Evolutionary conservation across 768 basidiomycete genomes (phyloP).

Genomic region (Russula griseocarnosa): DNA sequence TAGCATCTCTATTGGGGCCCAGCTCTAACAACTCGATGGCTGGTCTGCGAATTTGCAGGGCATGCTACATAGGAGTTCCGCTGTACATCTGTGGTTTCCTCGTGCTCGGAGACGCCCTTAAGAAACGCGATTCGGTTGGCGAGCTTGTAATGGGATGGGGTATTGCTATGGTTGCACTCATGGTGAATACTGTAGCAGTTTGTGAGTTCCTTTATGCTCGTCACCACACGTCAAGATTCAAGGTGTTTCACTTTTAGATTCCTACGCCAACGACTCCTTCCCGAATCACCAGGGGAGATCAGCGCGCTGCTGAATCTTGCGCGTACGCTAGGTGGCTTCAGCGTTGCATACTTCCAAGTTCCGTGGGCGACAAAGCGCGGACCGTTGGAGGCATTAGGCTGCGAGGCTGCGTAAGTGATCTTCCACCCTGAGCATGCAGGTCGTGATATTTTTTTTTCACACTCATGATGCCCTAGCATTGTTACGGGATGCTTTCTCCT

Average conservation of each 20-base stretch:
- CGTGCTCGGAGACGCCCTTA: constrained; percentile 50
- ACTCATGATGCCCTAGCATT: constrained; percentile 35
- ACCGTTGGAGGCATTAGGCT: constrained; percentile 57
- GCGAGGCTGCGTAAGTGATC: constrained; percentile 53
- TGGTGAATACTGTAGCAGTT: constrained; percentile 61
- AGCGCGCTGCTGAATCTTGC: constrained; percentile 57
- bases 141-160: constrained; percentile 67
- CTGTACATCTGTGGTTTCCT: constrained; percentile 63
- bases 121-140: constrained; percentile 49
- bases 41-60: constrained; percentile 38
- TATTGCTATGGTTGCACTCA: constrained; percentile 50
- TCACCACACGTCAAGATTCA: constrained; percentile 24
- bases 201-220: constrained; percentile 39
- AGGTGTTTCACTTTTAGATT: constrained; percentile 34
- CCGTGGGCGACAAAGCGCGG: constrained; percentile 60
- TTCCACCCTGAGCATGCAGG: not conserved
- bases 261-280: constrained; percentile 50
- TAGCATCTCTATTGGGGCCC: not conserved
- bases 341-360: constrained; percentile 63
- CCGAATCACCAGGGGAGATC: constrained; percentile 52
- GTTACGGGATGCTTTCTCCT: constrained; percentile 50
- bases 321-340: constrained; percentile 56
- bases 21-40: not conserved
- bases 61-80: constrained; percentile 55
- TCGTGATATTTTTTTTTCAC: not conserved